These are phyloP conservation scores for Candida fluviatilis DNA, from an alignment of 805 yeast species.

Conservation along the genomic window DNA sequence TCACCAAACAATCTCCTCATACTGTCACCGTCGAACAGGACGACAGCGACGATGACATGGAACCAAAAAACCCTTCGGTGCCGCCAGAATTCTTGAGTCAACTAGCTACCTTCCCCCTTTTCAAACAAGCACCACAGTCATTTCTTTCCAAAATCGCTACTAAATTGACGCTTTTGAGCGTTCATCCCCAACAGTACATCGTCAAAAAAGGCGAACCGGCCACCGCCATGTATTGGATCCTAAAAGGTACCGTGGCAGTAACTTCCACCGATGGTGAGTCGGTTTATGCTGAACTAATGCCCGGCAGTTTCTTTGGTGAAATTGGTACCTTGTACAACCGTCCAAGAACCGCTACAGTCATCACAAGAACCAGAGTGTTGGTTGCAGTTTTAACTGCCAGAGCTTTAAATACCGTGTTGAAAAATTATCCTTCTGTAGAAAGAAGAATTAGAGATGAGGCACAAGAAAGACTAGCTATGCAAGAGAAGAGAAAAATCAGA, in stretches of 20 bases:
- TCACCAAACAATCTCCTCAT: background rate
- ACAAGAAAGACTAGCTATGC: conserved; percentile 70
- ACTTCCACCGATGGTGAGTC: conserved; percentile 77
- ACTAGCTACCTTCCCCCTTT: conserved; percentile 55
- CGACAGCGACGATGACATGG: conserved; percentile 8
- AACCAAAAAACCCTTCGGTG: conserved; percentile 15
- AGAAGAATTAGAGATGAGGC: conserved; percentile 73
- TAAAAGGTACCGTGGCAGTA: conserved; percentile 73
- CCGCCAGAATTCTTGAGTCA: conserved; percentile 56
- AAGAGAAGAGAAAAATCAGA: conserved; percentile 51
- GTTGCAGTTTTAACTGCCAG: conserved; percentile 67
- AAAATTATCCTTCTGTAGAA: conserved; percentile 62
- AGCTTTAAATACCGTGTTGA: conserved; percentile 53
- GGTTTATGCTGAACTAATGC: conserved; percentile 61
- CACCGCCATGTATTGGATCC: conserved; percentile 74
- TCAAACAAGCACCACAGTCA: conserved; percentile 61
- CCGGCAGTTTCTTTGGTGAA: conserved; percentile 76
- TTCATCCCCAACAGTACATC: conserved; percentile 65
- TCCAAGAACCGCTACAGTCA: conserved; percentile 76
- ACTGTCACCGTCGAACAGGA: conserved; percentile 5
- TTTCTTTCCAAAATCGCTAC: conserved; percentile 59
- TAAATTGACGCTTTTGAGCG: conserved; percentile 54
- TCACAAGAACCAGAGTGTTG: conserved; percentile 62
- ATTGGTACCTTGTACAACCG: conserved; percentile 72
- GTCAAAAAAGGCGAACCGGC: conserved; percentile 71